phyloP scores from a whole-genome alignment of 2,329 filamentous ascomycete species.

The Aspergillus awamori region DNA sequence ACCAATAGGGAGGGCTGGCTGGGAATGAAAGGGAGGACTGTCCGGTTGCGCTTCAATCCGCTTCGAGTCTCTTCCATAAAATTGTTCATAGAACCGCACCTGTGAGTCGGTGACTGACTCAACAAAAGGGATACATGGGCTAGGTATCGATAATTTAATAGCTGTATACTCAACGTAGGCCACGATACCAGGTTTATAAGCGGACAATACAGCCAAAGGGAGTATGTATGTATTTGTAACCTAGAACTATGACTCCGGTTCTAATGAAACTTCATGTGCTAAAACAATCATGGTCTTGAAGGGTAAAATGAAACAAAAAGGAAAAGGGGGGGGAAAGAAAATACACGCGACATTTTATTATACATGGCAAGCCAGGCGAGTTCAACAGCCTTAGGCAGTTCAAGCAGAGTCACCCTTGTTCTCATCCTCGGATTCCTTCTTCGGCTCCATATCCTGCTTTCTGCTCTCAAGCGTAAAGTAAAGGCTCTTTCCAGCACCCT shows the following conservation, averaged over 20 bases:
- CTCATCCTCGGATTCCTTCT: constrained; percentile 46
- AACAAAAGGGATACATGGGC: neutral
- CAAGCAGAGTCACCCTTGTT: constrained; percentile 39
- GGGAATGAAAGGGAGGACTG: neutral
- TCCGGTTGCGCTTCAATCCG: too few species aligned
- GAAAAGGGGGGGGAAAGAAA: constrained; percentile 17
- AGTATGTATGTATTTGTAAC: constrained; percentile 2
- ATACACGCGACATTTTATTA: constrained; percentile 37
- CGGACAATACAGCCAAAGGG: neutral
- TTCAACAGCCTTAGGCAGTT: constrained; percentile 15
- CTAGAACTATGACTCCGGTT: constrained; percentile 10
- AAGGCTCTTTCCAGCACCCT: constrained; percentile 76
- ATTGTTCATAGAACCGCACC: neutral
- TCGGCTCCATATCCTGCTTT: constrained; percentile 78
- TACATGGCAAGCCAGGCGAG: constrained; percentile 33
- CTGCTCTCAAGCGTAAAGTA: constrained; percentile 88
- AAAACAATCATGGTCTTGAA: constrained; percentile 22
- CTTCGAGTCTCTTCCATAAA: too few species aligned
- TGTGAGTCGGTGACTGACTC: neutral
- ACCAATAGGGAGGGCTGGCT: neutral
- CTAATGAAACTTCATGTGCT: constrained; percentile 18
- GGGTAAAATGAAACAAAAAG: constrained; percentile 2
- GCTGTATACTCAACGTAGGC: neutral
- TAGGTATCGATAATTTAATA: neutral
- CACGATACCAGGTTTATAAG: neutral